Conservation (phyloP, 768 basidiomycete species). For the Suillus decipiens region DNA sequence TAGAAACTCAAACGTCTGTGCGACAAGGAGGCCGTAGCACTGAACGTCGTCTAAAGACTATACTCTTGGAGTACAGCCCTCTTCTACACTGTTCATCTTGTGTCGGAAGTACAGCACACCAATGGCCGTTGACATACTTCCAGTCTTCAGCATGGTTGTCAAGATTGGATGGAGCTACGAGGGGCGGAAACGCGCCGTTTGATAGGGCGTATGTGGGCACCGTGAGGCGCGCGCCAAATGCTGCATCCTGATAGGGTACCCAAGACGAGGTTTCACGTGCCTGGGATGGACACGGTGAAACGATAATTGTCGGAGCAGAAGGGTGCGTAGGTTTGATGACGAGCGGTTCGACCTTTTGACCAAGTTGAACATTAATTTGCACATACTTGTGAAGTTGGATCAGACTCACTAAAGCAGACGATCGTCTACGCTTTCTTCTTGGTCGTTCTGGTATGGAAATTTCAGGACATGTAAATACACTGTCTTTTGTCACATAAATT, state of each 20-base stretch:
- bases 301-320: conserved; percentile 49
- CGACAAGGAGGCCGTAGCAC: conserved; percentile 5
- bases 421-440: conserved; percentile 19
- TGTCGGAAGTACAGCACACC: conserved; percentile 50
- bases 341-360: conserved; percentile 25
- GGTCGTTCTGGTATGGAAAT: conserved; percentile 8
- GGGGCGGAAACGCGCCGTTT: conserved; percentile 51
- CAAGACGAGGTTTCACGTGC: conserved; percentile 43
- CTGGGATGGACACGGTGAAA: conserved; percentile 48
- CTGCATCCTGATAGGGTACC: conserved; percentile 56
- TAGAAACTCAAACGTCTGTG: conserved; percentile 4
- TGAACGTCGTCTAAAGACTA: conserved; percentile 9
- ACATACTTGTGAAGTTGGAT: neutral
- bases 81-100: conserved; percentile 46
- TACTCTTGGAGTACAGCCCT: conserved; percentile 44
- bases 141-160: conserved; percentile 40
- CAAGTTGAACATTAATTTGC: neutral
- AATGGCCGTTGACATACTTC: conserved; percentile 55
- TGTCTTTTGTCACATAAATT: conserved; percentile 4
- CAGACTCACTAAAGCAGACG: conserved; percentile 14
- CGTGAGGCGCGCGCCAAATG: conserved; percentile 50
- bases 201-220: conserved; percentile 50
- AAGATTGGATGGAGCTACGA: conserved; percentile 25
- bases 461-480: neutral
- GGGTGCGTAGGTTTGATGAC: conserved; percentile 36